Evolutionary conservation across 140 eudicot species (phyloP).

Genomic region (Flaveria floridana): DNA sequence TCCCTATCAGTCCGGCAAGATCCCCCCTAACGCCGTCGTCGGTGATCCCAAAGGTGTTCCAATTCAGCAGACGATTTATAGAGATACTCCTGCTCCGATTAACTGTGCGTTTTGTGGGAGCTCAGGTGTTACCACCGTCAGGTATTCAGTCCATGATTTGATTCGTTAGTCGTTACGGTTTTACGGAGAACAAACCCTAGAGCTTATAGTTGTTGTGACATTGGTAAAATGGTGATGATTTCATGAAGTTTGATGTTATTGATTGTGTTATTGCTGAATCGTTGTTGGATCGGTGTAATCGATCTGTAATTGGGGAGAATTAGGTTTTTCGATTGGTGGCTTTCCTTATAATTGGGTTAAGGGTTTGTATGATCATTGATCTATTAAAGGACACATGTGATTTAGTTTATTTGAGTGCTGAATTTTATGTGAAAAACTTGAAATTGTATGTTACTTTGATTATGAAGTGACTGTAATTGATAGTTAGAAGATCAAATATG

Average conservation of each 20-base stretch:
- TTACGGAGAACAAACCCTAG: not conserved
- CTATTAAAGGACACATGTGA: not conserved
- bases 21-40: constrained; percentile 74
- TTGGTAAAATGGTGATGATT: not conserved
- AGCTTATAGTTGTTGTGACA: not conserved
- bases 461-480: constrained; percentile 9
- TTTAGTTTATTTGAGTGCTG: constrained; percentile 1
- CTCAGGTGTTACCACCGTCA: constrained; percentile 66
- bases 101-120: constrained; percentile 64
- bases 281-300: not conserved
- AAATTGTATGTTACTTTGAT: not conserved
- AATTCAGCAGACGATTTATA: constrained; percentile 73
- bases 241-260: not conserved
- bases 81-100: constrained; percentile 95
- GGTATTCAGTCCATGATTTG: constrained; percentile 37
- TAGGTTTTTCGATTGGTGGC: not conserved
- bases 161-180: not conserved
- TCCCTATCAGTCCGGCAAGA: constrained; percentile 56
- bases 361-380: not conserved
- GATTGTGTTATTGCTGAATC: not conserved
- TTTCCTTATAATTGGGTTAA: too few relatives aligned
- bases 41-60: constrained; percentile 92
- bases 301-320: not conserved
- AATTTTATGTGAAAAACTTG: constrained; percentile 12
- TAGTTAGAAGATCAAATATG: not conserved